A percentile compares a stretch with the other conserved stretches of the same genome.
Conservation (phyloP, 441 rosid genomes). For the Eutrema salsugineum region DNA sequence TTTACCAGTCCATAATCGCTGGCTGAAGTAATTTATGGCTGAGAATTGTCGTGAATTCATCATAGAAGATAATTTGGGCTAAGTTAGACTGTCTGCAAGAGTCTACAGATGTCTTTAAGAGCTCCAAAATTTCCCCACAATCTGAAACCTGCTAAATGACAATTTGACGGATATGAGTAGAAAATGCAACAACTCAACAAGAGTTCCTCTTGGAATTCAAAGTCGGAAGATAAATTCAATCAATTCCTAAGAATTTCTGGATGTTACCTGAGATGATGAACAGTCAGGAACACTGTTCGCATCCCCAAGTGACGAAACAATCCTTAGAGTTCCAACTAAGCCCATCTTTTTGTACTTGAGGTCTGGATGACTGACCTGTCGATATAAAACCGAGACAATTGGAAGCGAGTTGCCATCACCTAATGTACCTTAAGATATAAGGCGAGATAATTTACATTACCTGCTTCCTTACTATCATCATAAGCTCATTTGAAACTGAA, state of each 20-base stretch:
- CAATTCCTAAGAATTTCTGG: neutral
- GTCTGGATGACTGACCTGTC: slow-evolving; percentile 74
- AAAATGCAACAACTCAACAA: neutral
- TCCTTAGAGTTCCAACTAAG: slow-evolving; percentile 67
- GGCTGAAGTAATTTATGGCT: slow-evolving; percentile 58
- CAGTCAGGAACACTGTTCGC: slow-evolving; percentile 24
- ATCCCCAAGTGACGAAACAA: slow-evolving; percentile 66
- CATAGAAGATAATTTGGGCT: slow-evolving; percentile 64
- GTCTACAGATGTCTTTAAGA: slow-evolving; percentile 62
- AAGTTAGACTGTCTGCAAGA: slow-evolving; percentile 65
- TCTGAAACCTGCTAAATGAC: slow-evolving; percentile 50
- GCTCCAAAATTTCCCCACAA: slow-evolving; percentile 75
- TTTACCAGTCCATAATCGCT: slow-evolving; percentile 75
- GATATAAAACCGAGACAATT: neutral
- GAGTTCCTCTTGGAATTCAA: neutral
- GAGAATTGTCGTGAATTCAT: slow-evolving; percentile 61
- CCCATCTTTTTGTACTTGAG: slow-evolving; percentile 90
- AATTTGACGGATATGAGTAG: slow-evolving; percentile 16
- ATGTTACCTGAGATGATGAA: slow-evolving; percentile 24
- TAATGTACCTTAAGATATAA: slow-evolving; percentile 3
- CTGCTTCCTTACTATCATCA: slow-evolving; percentile 84
- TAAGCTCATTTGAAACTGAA: slow-evolving; percentile 72
- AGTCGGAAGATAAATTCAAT: neutral
- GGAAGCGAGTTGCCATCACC: slow-evolving; percentile 6
- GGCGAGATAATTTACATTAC: slow-evolving; percentile 33